Evolutionary conservation across 202 grass and related monocot species (phyloP), one percentile per base, ranked within the genome.

Genomic region (Brachypodium distachyon): DNA sequence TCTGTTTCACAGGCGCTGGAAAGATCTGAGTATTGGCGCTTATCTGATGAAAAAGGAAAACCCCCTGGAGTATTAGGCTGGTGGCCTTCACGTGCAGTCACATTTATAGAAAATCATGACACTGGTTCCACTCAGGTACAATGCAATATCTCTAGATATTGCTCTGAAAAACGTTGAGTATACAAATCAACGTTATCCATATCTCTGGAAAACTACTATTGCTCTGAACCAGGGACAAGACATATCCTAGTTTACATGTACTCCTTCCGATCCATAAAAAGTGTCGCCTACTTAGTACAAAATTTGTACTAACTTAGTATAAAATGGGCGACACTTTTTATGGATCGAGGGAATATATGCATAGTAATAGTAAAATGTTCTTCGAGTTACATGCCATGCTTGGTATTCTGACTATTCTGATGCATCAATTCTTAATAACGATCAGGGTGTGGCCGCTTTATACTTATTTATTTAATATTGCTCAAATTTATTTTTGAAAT

Each of bases 91-190:
- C 92, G 91, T 77, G 96, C 96, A 39, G 89, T 98, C 70, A 95
- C 96, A 75, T 98, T 95, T 82, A 87, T 98, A 77, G 96, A 98
- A 81, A 98, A 98, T 87, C 96, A 98, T 21, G 96, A 98, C 69
- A 98, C 96, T 12, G 96, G 91, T 44, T 98, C 96, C 54, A 98
- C 91, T 76, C 96, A 98, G 91, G 96, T 98, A 88, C 70, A 34
- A 12, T 44, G 23, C 36, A 76, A 23, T 28, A 76, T 70, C 36
- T 73, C 37, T 72, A 29, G 16, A 19, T 39, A 48, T 31, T 47
- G n/a, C n/a, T n/a, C n/a, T n/a, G n/a, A n/a, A n/a, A n/a, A n/a
- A n/a, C n/a, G 12, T 34, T 43, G 18, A 66, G 32, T 18, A 62
- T 62, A 18, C 37, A n/a, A 18, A 29, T 36, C 59, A 32, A 61